phyloP scores from a whole-genome alignment of 129 eudicot species.

The Flaveria robusta region DNA sequence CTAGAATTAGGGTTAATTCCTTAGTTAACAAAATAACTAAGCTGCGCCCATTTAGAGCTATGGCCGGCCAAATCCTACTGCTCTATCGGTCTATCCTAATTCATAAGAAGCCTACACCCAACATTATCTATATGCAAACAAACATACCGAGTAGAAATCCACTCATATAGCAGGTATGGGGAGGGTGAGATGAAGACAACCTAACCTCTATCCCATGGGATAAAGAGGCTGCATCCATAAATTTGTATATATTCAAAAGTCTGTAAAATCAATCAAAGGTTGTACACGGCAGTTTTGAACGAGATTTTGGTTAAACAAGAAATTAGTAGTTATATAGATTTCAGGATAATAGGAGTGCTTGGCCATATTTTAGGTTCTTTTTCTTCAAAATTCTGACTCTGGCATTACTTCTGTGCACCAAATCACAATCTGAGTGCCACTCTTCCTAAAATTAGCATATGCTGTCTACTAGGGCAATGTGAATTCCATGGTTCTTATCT shows the following conservation, averaged over 20 bases:
- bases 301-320: background rate
- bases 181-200: no score
- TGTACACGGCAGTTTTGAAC: background rate
- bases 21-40: no score
- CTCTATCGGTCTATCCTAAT: no score
- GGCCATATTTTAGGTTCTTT: background rate
- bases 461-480: background rate
- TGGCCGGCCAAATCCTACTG: no score
- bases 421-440: background rate
- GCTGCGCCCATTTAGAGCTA: no score
- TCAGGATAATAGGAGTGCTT: background rate
- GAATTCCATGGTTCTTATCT: background rate
- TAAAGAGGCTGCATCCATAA: no score
- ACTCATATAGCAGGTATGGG: no score
- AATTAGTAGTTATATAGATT: background rate
- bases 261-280: constrained; percentile 5
- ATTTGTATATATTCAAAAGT: no score
- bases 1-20: no score
- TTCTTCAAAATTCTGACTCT: background rate
- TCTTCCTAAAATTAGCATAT: background rate
- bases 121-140: background rate
- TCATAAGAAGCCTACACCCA: no score
- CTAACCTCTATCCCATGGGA: no score
- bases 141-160: no score
- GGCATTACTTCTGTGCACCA: background rate